Percentiles rank a stretch among this genome's conserved stretches.
Evolutionary conservation across 1,284 basidiomycete species (phyloP).

Genomic region (Marasmius sp.): DNA sequence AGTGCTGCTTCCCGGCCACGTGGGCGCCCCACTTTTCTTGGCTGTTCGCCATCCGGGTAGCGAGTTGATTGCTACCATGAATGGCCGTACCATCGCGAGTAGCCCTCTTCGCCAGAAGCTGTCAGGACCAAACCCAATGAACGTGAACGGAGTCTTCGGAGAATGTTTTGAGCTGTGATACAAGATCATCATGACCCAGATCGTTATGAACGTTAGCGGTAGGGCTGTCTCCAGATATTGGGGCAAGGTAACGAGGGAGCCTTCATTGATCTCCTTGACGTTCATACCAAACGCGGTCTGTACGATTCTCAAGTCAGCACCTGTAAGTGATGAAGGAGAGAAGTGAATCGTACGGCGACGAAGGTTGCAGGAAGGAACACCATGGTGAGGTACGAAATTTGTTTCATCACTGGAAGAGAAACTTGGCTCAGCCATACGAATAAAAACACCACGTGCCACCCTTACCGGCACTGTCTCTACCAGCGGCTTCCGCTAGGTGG

Average conservation of each 20-base stretch:
- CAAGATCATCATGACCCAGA: slow-evolving; percentile 41
- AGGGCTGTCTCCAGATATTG: slow-evolving; percentile 42
- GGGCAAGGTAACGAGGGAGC: slow-evolving; percentile 29
- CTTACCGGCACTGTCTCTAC: slow-evolving; percentile 18
- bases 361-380: slow-evolving; percentile 56
- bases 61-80: background rate
- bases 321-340: background rate
- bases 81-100: background rate
- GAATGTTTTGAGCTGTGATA: slow-evolving; percentile 5
- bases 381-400: slow-evolving; percentile 55
- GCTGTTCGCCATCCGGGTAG: background rate
- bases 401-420: slow-evolving; percentile 45
- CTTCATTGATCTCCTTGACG: slow-evolving; percentile 34
- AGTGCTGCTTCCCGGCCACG: background rate
- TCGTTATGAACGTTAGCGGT: slow-evolving; percentile 42
- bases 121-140: background rate
- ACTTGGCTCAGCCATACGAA: background rate
- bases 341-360: slow-evolving; percentile 35
- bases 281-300: slow-evolving; percentile 51
- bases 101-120: background rate
- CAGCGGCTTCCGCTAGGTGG: slow-evolving; percentile 40
- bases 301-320: background rate
- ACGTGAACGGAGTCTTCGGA: background rate
- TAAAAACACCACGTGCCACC: background rate
- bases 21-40: background rate